Conservation (phyloP, 1,284 basidiomycete genomes). For the Pseudozyma thailandica region DNA sequence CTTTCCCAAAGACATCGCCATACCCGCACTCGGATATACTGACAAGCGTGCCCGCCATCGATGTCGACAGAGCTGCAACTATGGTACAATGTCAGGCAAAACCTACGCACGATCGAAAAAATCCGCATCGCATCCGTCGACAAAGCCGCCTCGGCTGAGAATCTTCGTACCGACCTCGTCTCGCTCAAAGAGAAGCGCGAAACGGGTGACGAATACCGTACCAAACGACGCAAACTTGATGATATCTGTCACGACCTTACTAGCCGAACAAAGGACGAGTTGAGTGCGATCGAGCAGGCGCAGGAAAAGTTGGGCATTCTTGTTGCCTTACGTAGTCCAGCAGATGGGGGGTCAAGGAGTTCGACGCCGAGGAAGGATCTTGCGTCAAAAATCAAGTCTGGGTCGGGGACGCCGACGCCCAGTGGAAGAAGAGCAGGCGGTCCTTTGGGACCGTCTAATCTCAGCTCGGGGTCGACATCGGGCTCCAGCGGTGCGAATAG, state of each 20-base stretch:
- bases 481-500: constrained; percentile 9
- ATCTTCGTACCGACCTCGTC: constrained; percentile 32
- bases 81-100: constrained; percentile 59
- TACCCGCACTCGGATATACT: not conserved
- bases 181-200: constrained; percentile 39
- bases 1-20: not conserved
- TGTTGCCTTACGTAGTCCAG: constrained; percentile 48
- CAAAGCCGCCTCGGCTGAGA: constrained; percentile 29
- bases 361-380: constrained; percentile 44
- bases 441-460: constrained; percentile 22
- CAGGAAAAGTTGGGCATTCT: constrained; percentile 60
- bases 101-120: constrained; percentile 58
- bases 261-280: constrained; percentile 50
- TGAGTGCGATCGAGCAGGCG: constrained; percentile 52
- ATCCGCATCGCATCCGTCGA: constrained; percentile 49
- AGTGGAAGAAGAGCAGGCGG: constrained; percentile 16
- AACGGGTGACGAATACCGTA: constrained; percentile 46
- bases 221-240: constrained; percentile 44
- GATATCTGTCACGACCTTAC: constrained; percentile 44
- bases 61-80: constrained; percentile 56
- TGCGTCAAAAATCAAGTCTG: constrained; percentile 22
- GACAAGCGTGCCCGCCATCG: not conserved
- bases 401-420: constrained; percentile 32
- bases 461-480: constrained; percentile 19
- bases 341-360: constrained; percentile 25